Conservation (phyloP, 2,329 filamentous ascomycete genomes). For the Aspergillus sp. region DNA sequence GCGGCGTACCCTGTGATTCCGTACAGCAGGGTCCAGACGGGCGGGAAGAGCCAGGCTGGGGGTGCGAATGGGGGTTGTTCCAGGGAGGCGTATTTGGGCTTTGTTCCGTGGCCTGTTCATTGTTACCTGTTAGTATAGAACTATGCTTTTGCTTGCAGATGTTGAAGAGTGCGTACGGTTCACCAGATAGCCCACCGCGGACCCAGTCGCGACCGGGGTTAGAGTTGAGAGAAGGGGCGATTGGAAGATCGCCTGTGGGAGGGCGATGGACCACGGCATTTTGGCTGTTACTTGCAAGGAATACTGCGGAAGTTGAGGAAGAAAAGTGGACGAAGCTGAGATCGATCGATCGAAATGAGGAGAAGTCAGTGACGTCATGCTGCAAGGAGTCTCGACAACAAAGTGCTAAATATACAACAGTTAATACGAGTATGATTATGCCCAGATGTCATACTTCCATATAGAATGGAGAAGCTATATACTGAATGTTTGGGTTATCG, state of each 20-base stretch:
- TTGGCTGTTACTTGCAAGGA: not conserved
- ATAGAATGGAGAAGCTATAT: no score
- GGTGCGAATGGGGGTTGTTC: constrained; percentile 54
- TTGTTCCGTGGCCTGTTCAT: constrained; percentile 27
- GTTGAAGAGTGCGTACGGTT: constrained; percentile 22
- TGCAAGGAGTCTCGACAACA: no score
- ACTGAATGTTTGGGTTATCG: no score
- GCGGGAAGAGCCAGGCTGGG: constrained; percentile 59
- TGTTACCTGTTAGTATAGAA: not conserved
- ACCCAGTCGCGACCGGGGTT: constrained; percentile 28
- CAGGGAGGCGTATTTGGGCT: constrained; percentile 38
- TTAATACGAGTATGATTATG: no score
- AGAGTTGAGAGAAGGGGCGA: constrained; percentile 31
- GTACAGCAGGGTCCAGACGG: constrained; percentile 61
- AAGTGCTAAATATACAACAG: no score
- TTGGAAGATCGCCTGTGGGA: constrained; percentile 30
- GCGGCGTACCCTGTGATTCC: constrained; percentile 84
- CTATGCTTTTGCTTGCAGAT: no score
- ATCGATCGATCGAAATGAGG: no score
- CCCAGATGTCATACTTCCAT: no score
- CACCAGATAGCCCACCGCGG: constrained; percentile 29
- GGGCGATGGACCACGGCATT: constrained; percentile 31
- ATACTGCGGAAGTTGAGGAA: no score
- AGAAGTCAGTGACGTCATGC: no score
- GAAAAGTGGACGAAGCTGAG: no score